Conservation (phyloP, 2,329 filamentous ascomycete genomes). For the Cercospora berteroae region DNA sequence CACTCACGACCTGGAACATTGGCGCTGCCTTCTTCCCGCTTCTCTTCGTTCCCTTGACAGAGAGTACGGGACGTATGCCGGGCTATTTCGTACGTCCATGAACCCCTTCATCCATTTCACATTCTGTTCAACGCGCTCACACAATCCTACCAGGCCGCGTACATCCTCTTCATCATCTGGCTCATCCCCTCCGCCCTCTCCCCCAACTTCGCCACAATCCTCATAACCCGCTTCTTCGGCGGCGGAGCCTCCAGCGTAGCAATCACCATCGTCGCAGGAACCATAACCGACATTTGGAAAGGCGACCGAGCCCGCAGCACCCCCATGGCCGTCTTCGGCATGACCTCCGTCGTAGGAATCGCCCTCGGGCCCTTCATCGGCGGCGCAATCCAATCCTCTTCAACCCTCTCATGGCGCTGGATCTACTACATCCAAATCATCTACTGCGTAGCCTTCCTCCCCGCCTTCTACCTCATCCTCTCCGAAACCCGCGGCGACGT, state of each 20-base stretch:
- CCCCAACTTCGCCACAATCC: constrained; percentile 64
- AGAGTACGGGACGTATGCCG: constrained; percentile 32
- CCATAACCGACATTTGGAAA: constrained; percentile 36
- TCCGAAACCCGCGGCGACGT: constrained; percentile 42
- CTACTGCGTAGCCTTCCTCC: constrained; percentile 30
- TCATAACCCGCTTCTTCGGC: constrained; percentile 39
- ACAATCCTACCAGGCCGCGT: constrained; percentile 26
- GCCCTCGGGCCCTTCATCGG: constrained; percentile 38
- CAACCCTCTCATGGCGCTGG: constrained; percentile 31
- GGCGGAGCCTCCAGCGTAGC: constrained; percentile 35
- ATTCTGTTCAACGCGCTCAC: too few species aligned
- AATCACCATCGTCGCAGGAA: constrained; percentile 32
- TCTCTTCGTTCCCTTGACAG: constrained; percentile 35
- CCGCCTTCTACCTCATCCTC: constrained; percentile 40
- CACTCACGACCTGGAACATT: constrained; percentile 36
- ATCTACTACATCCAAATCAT: constrained; percentile 39
- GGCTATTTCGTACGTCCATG: constrained; percentile 34
- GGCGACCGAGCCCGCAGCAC: constrained; percentile 32
- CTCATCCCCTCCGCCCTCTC: constrained; percentile 41
- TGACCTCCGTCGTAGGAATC: constrained; percentile 33
- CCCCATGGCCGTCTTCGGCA: constrained; percentile 36
- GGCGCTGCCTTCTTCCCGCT: constrained; percentile 35
- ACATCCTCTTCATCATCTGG: constrained; percentile 33
- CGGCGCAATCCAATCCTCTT: constrained; percentile 28
- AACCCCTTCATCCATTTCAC: too few species aligned